Conservation (phyloP, 2,329 filamentous ascomycete genomes). For the Aspergillus jensenii region DNA sequence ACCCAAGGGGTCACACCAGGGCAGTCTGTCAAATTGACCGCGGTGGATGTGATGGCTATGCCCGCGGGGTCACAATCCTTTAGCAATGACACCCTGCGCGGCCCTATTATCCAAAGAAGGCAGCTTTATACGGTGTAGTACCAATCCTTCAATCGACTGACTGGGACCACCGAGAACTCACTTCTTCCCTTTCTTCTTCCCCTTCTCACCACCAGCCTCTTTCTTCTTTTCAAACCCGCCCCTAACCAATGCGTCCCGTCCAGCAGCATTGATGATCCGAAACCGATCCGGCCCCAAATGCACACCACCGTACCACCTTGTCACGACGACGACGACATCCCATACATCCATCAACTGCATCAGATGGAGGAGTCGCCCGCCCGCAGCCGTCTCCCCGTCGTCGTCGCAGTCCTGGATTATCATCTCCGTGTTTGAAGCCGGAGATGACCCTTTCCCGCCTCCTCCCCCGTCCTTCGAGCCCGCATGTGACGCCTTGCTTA, state of each 20-base stretch:
- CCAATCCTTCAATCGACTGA: not conserved
- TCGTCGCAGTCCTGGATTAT: slow-evolving; percentile 89
- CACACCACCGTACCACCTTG: slow-evolving; percentile 91
- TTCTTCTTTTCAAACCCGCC: slow-evolving; percentile 66
- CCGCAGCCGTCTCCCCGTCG: slow-evolving; percentile 92
- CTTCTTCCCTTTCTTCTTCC: slow-evolving; percentile 54
- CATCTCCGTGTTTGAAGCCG: slow-evolving; percentile 44
- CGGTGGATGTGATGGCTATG: not conserved
- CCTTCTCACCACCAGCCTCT: slow-evolving; percentile 46
- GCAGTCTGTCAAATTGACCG: not conserved
- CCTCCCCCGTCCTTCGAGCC: not conserved
- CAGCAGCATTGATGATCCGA: slow-evolving; percentile 81
- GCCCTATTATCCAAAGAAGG: not conserved
- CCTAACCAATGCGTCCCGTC: slow-evolving; percentile 78
- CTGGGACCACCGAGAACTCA: slow-evolving; percentile 17
- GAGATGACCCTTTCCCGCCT: not conserved
- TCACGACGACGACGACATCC: slow-evolving; percentile 90
- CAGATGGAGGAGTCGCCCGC: slow-evolving; percentile 78
- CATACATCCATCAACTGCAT: slow-evolving; percentile 95
- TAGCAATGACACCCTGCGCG: not conserved
- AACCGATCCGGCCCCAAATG: slow-evolving; percentile 88
- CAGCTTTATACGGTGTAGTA: not conserved
- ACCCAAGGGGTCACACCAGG: not conserved
- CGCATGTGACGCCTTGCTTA: slow-evolving; percentile 8
- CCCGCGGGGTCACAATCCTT: not conserved